Evolutionary conservation across 2,329 filamentous ascomycete species (phyloP), one percentile per base, ranked within the genome.

Genomic region (Fusarium denticulatum): DNA sequence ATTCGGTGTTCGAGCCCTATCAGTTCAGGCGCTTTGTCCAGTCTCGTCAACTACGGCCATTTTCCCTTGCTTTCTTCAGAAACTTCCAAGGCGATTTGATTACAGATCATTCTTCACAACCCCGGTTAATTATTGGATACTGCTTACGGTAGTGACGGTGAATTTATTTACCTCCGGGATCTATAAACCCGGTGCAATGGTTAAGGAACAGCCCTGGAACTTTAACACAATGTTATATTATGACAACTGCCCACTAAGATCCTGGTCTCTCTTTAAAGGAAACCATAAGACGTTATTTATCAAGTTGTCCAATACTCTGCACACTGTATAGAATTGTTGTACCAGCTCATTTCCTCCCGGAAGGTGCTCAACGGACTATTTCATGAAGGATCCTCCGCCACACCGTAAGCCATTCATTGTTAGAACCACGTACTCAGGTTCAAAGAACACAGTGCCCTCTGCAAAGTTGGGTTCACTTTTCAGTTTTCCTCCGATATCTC

Each of bases 1-100:
- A 76, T 74, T 78, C 68, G 52, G 63, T 64, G 61, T 45, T 69
- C 45, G 36, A 64, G 66, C 75, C 75, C 66, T 76, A 71, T 73
- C 69, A 49, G 57, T 61, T 36, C 45, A 65, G 60, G 40, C 60
- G 43, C 55, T 60, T 47, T 57, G 52, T 43, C 50, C 49, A 72
- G 61, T 49, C 67, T 58, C 60, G 55, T 32, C 43, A 24, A 30
- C 45, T 69, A 22, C 43, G 32, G 43, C 39, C 42, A 46, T 58
- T 47, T 40, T 63, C 20, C 55, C 55, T 14, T 58, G 26, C 30
- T 74, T 74, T 71, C 64, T 64, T 62, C 36, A 56, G 62, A 69
- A 58, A 20, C 47, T 69, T 74, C 63, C 28, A 69, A n/a, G 52
- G 49, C 26, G 55, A 53, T 69, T 71, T 71, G 60, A 60, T 73